Conservation (phyloP, 768 basidiomycete species). For the Tulasnella sp. region DNA sequence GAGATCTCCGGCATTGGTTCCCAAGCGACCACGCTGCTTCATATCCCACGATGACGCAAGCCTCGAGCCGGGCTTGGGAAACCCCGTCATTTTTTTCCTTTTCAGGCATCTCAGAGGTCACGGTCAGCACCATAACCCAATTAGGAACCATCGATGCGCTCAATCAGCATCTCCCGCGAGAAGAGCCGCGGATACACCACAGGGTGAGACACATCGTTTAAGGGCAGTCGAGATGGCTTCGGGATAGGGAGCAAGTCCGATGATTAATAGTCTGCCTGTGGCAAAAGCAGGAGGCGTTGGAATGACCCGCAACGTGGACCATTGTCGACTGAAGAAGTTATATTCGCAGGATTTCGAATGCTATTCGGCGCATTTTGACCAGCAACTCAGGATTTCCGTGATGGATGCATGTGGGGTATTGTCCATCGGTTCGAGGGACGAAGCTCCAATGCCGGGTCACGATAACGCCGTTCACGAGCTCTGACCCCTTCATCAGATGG, state of each 20-base stretch:
- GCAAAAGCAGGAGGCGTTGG: background rate
- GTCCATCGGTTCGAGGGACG: slow-evolving; percentile 15
- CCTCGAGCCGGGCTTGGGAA: background rate
- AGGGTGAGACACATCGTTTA: slow-evolving; percentile 13
- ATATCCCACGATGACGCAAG: slow-evolving; percentile 12
- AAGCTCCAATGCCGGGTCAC: background rate
- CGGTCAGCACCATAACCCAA: slow-evolving; percentile 16
- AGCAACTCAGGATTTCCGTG: slow-evolving; percentile 1
- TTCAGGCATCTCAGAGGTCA: background rate
- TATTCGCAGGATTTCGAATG: background rate
- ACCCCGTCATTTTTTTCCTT: background rate
- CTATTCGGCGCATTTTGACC: background rate
- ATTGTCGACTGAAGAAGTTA: slow-evolving; percentile 12
- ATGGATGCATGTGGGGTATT: slow-evolving; percentile 1
- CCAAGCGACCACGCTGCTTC: slow-evolving; percentile 9
- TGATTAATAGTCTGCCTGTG: background rate
- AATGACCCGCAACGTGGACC: background rate
- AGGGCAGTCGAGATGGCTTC: slow-evolving; percentile 17
- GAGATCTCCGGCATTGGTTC: background rate
- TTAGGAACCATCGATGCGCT: slow-evolving; percentile 16
- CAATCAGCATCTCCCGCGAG: slow-evolving; percentile 11
- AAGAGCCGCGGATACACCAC: background rate
- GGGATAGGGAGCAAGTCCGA: background rate
- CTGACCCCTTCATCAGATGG: slow-evolving; percentile 1
- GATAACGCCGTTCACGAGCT: slow-evolving; percentile 14